These are phyloP conservation scores for Suillus bovinus DNA, from an alignment of 768 basidiomycete species.

Conservation along the genomic window DNA sequence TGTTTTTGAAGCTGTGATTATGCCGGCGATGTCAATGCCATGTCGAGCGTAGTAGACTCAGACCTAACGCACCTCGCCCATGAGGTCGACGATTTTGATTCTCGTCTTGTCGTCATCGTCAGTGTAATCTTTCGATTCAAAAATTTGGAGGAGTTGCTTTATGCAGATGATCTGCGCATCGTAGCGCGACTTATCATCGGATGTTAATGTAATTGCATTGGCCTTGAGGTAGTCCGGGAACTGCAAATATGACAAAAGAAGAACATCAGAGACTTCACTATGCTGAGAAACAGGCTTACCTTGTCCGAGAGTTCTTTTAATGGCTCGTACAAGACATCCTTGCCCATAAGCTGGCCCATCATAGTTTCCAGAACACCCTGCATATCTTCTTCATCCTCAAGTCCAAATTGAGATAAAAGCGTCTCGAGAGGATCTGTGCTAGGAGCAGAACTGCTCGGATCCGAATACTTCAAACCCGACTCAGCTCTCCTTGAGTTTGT, in stretches of 20 bases:
- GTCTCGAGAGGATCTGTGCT: slow-evolving; percentile 46
- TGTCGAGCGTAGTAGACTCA: background rate
- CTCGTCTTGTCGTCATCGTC: too few relatives aligned
- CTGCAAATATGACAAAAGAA: background rate
- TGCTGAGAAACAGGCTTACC: slow-evolving; percentile 38
- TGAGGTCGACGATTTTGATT: too few relatives aligned
- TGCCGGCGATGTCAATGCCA: background rate
- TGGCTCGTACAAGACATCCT: slow-evolving; percentile 43
- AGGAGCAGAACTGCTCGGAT: slow-evolving; percentile 2
- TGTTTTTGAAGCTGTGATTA: slow-evolving; percentile 69
- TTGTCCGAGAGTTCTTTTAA: slow-evolving; percentile 76
- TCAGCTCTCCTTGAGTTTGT: slow-evolving; percentile 73
- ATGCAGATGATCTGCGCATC: too few relatives aligned
- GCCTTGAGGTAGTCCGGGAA: too few relatives aligned
- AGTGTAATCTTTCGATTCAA: too few relatives aligned
- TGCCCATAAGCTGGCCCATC: slow-evolving; percentile 37
- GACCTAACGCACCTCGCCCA: slow-evolving; percentile 42
- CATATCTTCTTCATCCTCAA: slow-evolving; percentile 51
- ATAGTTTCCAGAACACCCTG: slow-evolving; percentile 74
- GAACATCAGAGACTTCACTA: slow-evolving; percentile 2
- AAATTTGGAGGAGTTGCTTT: too few relatives aligned
- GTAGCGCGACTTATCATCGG: too few relatives aligned
- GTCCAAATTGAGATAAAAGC: slow-evolving; percentile 52
- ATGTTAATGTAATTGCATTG: too few relatives aligned
- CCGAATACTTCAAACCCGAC: slow-evolving; percentile 31